Evolutionary conservation across 345 rosid species (phyloP).

Genomic region (Eucalyptus curtisii): DNA sequence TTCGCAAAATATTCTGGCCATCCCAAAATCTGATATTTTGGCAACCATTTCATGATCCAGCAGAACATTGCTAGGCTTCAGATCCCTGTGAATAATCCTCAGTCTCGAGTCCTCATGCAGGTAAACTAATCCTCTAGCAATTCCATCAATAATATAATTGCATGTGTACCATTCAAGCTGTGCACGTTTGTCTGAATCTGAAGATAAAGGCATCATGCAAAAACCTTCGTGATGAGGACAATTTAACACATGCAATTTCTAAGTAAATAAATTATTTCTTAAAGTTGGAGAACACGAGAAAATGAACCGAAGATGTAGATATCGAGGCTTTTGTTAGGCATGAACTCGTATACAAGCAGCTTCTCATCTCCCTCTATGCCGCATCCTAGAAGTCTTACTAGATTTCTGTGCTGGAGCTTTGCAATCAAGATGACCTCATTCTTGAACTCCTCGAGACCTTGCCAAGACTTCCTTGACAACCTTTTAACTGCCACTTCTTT

Average conservation of each 20-base stretch:
- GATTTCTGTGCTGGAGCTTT: slow-evolving; percentile 26
- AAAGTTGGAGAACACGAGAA: background rate
- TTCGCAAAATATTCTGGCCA: slow-evolving; percentile 19
- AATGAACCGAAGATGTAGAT: slow-evolving; percentile 19
- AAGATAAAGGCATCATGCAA: background rate
- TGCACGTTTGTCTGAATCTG: slow-evolving; percentile 7
- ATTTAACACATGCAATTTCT: background rate
- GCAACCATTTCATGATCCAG: slow-evolving; percentile 27
- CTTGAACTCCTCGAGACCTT: slow-evolving; percentile 24
- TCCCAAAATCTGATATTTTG: slow-evolving; percentile 40
- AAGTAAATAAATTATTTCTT: background rate
- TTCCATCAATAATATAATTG: slow-evolving; percentile 14
- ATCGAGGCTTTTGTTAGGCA: slow-evolving; percentile 33
- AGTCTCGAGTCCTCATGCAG: slow-evolving; percentile 41
- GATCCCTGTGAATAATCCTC: slow-evolving; percentile 29
- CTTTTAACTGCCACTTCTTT: slow-evolving; percentile 23
- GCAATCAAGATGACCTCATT: slow-evolving; percentile 25
- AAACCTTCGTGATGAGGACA: background rate
- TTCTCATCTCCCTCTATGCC: slow-evolving; percentile 12
- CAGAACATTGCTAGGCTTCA: slow-evolving; percentile 29
- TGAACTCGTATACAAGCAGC: slow-evolving; percentile 23
- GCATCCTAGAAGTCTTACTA: slow-evolving; percentile 25
- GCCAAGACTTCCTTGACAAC: slow-evolving; percentile 17
- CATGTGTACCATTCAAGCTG: slow-evolving; percentile 26
- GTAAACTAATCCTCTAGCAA: slow-evolving; percentile 30